A percentile compares a stretch with the other conserved stretches of the same genome.
Evolutionary conservation across 441 rosid species (phyloP).

Genomic region (Gossypium gossypioides): DNA sequence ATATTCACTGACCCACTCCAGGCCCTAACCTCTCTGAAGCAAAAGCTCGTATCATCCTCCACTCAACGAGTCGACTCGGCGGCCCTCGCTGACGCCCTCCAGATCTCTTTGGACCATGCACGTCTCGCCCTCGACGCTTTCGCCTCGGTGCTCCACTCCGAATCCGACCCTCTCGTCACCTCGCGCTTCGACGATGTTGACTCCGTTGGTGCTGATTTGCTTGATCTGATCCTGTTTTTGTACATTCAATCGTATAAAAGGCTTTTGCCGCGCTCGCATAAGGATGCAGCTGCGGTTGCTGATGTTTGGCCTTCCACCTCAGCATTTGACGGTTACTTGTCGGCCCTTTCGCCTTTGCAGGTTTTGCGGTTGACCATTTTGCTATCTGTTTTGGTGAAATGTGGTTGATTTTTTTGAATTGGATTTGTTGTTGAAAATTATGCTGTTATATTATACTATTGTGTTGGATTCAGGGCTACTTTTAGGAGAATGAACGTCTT

Average conservation of each 20-base stretch:
- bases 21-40: conserved; percentile 60
- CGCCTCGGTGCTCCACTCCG: conserved; percentile 68
- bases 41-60: conserved; percentile 41
- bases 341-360: conserved; percentile 95
- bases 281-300: conserved; percentile 85
- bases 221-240: conserved; percentile 74
- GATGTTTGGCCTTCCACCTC: conserved; percentile 99
- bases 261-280: conserved; percentile 77
- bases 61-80: conserved; percentile 53
- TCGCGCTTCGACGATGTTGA: conserved; percentile 48
- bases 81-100: conserved; percentile 61
- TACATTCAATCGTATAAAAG: conserved; percentile 91
- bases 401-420: background rate
- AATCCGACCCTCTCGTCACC: conserved; percentile 56
- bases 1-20: conserved; percentile 76
- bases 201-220: conserved; percentile 62
- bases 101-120: conserved; percentile 82
- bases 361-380: conserved; percentile 24
- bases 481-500: background rate
- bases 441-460: background rate
- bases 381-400: conserved; percentile 4
- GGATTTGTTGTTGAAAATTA: background rate
- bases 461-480: background rate
- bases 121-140: conserved; percentile 76
- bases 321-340: conserved; percentile 86